Base-by-base conservation (phyloP, 1,284 basidiomycete genomes). In the Melampsora americana region DNA sequence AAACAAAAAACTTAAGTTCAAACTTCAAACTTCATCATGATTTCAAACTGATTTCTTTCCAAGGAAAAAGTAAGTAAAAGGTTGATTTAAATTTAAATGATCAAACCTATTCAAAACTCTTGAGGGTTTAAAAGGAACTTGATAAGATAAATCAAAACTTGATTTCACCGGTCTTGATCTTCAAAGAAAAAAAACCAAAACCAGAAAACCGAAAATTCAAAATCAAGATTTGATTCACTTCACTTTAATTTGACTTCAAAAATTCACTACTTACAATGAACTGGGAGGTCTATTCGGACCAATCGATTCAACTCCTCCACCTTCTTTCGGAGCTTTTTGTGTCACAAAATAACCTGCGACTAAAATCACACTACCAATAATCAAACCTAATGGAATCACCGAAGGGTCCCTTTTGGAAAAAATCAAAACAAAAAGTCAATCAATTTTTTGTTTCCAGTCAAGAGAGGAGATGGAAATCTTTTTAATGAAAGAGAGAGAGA, bases 331-430 rank as follows among this genome's bases (percentile, higher is more conserved):
- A 4, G 71, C 64, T 53, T 73, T 73, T n/a, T 66, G 64, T 23
- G 53, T 59, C 1, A 62, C 62, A 28, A 73, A 73, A 39, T 73
- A 73, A 0, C 62, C 64, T 14, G 71, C 71, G 0, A 61, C 71
- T 64, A 46, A 73, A 26, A 73, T 44, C 32, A 73, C 71, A 3
- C 71, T 62, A 6, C 62, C 71, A 9, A 73, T 60, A 50, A 73
- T 73, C 18, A 73, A 66, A 3, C 35, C 71, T 26, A 73, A 66
- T 18, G 71, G 71, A 26, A 73, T 66, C 11, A 73, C 71, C 11
- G 71, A 64, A 23, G 71, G 71, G 59, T 73, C 71, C 23, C 71
- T 73, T n/a, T n/a, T n/a, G n/a, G n/a, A n/a, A n/a, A n/a, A n/a
- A n/a, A n/a, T n/a, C 16, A 48, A 62, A 26, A 62, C 20, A 26